phyloP scores from a whole-genome alignment of 2,329 filamentous ascomycete species.

The Apiospora hydei region DNA sequence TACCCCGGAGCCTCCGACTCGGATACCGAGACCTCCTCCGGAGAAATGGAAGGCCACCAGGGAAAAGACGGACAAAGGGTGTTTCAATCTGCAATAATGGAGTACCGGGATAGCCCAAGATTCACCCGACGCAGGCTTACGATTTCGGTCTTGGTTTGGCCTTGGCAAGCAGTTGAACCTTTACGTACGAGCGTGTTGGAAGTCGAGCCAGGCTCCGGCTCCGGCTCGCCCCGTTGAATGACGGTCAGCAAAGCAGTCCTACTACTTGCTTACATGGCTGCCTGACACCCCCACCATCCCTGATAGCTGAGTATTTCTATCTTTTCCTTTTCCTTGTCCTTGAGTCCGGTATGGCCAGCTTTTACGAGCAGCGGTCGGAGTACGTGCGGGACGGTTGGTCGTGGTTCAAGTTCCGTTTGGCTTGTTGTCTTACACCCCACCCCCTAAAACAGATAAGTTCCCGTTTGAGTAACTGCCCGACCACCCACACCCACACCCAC shows the following conservation, averaged over 20 bases:
- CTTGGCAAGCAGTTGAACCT: neutral
- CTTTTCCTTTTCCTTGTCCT: neutral
- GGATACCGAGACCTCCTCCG: neutral
- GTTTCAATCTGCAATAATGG: neutral
- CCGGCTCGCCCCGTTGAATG: slow-evolving; percentile 4
- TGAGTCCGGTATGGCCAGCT: neutral
- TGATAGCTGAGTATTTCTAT: neutral
- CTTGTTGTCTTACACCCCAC: neutral
- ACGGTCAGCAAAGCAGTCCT: neutral
- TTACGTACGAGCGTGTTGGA: slow-evolving; percentile 4
- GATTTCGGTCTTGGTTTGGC: neutral
- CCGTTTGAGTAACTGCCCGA: neutral
- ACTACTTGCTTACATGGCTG: slow-evolving; percentile 10
- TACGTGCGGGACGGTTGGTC: no score
- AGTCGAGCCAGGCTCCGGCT: neutral
- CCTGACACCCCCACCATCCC: neutral
- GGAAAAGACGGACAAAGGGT: neutral
- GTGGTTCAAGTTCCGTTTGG: neutral
- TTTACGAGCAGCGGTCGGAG: neutral
- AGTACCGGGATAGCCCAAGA: neutral
- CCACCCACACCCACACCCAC: neutral
- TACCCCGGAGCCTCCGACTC: neutral
- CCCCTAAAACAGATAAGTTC: neutral
- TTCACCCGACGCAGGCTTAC: neutral
- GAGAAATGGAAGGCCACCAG: neutral